These are phyloP conservation scores for Colletotrichum siamense DNA, from an alignment of 2,329 filamentous ascomycete genomes.

Conservation along the genomic window DNA sequence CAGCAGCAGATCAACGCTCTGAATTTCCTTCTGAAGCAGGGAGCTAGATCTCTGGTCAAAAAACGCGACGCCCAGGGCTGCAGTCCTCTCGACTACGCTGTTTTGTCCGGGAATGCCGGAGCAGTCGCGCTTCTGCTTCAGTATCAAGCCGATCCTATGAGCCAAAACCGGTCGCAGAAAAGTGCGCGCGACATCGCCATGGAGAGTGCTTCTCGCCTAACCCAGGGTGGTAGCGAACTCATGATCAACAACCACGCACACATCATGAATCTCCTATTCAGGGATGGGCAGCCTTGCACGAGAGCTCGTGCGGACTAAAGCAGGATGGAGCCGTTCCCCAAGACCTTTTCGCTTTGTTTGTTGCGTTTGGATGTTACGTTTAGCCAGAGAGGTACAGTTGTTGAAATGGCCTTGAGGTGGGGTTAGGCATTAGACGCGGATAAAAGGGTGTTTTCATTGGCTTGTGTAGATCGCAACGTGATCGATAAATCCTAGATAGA, in stretches of 20 bases:
- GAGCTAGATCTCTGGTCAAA: not conserved
- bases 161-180: not conserved
- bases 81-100: not conserved
- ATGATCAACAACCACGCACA: not conserved
- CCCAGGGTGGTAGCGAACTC: not conserved
- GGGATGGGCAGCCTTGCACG: not conserved
- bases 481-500: not conserved
- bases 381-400: not conserved
- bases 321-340: not conserved
- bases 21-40: not conserved
- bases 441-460: not conserved
- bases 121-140: not conserved
- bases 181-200: not conserved
- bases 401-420: not conserved
- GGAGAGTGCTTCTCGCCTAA: not conserved
- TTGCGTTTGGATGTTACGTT: not conserved
- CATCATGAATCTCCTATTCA: not conserved
- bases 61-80: not conserved
- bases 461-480: not conserved
- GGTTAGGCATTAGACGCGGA: not conserved
- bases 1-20: not conserved
- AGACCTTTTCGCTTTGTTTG: not conserved
- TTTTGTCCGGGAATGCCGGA: not conserved
- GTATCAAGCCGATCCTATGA: not conserved
- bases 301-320: not conserved